Percentiles rank a stretch among this genome's conserved stretches.
phyloP scores from a whole-genome alignment of 306 rosid genomes.

The Quercus alba region DNA sequence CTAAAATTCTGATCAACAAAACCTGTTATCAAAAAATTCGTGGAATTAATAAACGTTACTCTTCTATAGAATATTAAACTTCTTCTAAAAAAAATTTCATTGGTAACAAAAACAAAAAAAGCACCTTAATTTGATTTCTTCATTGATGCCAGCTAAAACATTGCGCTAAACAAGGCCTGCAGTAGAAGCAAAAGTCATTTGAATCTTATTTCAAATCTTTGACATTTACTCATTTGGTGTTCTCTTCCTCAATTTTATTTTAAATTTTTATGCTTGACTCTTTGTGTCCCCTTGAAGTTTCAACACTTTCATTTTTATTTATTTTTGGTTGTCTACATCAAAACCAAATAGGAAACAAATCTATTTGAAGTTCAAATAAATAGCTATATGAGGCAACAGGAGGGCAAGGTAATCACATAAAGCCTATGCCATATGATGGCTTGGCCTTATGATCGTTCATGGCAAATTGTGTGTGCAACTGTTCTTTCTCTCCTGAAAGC shows the following conservation, averaged over 20 bases:
- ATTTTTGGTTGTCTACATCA: not conserved
- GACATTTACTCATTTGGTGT: not conserved
- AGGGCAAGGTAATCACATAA: conserved; percentile 1
- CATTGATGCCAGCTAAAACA: too few relatives aligned
- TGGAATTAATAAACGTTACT: too few relatives aligned
- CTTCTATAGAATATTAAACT: too few relatives aligned
- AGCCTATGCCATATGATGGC: conserved; percentile 34
- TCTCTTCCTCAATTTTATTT: not conserved
- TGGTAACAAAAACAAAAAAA: too few relatives aligned
- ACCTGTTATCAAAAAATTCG: too few relatives aligned
- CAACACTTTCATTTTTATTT: not conserved
- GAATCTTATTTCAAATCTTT: not conserved
- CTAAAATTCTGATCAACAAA: too few relatives aligned
- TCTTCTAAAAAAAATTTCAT: too few relatives aligned
- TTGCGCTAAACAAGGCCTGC: too few relatives aligned
- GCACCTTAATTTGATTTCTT: too few relatives aligned
- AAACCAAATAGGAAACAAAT: not conserved
- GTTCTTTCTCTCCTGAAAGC: conserved; percentile 14
- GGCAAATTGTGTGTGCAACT: not conserved
- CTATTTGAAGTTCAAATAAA: not conserved
- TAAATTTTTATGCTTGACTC: not conserved
- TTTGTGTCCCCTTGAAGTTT: not conserved
- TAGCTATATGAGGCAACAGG: not conserved
- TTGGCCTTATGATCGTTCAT: not conserved
- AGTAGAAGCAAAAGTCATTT: not conserved